A percentile compares a stretch with the other conserved stretches of the same genome.
Conservation (phyloP, 169 alveolate species). For the Theileria equi region DNA sequence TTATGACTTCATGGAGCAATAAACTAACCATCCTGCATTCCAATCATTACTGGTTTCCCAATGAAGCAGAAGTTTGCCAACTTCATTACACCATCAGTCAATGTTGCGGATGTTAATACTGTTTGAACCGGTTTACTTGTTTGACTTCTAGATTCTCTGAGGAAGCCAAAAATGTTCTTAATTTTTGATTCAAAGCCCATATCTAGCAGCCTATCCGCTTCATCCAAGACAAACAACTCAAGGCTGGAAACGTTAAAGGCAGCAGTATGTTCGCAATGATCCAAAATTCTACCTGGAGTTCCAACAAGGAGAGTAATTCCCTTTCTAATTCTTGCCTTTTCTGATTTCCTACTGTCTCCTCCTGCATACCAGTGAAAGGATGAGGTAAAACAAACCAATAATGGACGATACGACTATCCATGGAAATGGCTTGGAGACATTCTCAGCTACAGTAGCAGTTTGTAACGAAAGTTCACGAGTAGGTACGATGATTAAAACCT, state of each 20-base stretch:
- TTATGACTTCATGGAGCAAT: not conserved
- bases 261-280: constrained; percentile 87
- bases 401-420: constrained; percentile 78
- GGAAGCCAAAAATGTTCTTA: constrained; percentile 74
- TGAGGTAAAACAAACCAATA: constrained; percentile 49
- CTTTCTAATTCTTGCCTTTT: constrained; percentile 86
- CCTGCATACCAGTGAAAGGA: constrained; percentile 72
- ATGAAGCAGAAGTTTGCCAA: constrained; percentile 74
- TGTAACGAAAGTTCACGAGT: constrained; percentile 80
- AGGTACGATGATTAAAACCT: constrained; percentile 75
- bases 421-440: constrained; percentile 70
- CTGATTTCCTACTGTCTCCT: constrained; percentile 88
- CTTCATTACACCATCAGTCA: constrained; percentile 74
- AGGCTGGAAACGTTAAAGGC: constrained; percentile 83
- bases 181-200: constrained; percentile 94
- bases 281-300: constrained; percentile 97
- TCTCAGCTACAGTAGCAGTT: constrained; percentile 60
- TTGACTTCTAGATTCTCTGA: constrained; percentile 1
- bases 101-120: constrained; percentile 80
- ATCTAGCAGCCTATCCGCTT: constrained; percentile 96
- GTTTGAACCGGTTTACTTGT: constrained; percentile 62
- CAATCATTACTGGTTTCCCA: constrained; percentile 60
- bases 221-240: constrained; percentile 89
- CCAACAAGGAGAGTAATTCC: constrained; percentile 92
- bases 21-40: constrained; percentile 40